Evolutionary conservation across 768 basidiomycete species (phyloP).

Genomic region (Rhodocollybia butyracea): DNA sequence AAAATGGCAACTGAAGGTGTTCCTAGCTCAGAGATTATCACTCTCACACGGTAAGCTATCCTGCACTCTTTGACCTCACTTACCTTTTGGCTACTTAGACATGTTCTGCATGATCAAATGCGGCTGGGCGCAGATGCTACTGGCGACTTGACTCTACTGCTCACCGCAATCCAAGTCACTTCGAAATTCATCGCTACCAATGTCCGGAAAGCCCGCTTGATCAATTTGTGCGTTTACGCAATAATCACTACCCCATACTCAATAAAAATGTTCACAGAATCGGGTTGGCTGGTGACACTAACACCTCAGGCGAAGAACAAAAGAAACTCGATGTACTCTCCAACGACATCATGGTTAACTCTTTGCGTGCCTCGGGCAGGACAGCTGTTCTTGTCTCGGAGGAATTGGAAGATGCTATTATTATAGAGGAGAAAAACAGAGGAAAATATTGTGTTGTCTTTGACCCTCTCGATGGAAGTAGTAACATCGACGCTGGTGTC

Average conservation of each 20-base stretch:
- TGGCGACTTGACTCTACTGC: slow-evolving; percentile 90
- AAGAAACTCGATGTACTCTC: slow-evolving; percentile 98
- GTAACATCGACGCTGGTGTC: slow-evolving; percentile 98
- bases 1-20: slow-evolving; percentile 56
- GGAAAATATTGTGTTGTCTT: slow-evolving; percentile 98
- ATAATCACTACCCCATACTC: slow-evolving; percentile 6
- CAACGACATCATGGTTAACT: slow-evolving; percentile 99
- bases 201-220: slow-evolving; percentile 93
- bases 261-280: slow-evolving; percentile 52
- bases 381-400: slow-evolving; percentile 96
- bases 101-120: slow-evolving; percentile 85
- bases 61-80: neutral
- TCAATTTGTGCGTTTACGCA: slow-evolving; percentile 76
- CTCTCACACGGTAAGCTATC: slow-evolving; percentile 75
- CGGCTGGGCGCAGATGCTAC: slow-evolving; percentile 80
- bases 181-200: slow-evolving; percentile 98
- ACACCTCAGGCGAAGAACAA: slow-evolving; percentile 98
- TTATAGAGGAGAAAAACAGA: slow-evolving; percentile 76
- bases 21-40: slow-evolving; percentile 86
- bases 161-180: slow-evolving; percentile 94
- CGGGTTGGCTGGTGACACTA: slow-evolving; percentile 93
- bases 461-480: slow-evolving; percentile 93
- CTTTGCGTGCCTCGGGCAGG: slow-evolving; percentile 94
- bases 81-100: too few species aligned
- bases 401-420: slow-evolving; percentile 88